Percentiles rank a stretch among this genome's conserved stretches.
phyloP scores from a whole-genome alignment of 192 early-diverging fungal species.

The Lunasporangiospora selenospora region DNA sequence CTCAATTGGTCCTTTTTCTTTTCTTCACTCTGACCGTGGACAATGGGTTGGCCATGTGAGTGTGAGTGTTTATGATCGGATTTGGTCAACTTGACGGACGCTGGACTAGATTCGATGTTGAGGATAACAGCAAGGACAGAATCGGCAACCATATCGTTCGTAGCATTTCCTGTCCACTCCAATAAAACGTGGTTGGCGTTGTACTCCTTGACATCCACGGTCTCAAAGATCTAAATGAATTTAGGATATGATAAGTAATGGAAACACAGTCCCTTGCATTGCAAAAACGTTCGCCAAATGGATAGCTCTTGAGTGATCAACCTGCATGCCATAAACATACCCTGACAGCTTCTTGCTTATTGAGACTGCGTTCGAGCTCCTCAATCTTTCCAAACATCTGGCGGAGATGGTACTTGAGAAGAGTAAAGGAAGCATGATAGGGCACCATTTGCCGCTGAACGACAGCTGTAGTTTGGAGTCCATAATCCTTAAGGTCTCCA shows the following conservation, averaged over 20 bases:
- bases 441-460: constrained; percentile 81
- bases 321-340: constrained; percentile 5
- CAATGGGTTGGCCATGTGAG: constrained; percentile 22
- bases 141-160: constrained; percentile 98
- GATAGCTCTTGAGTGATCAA: not conserved
- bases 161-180: constrained; percentile 90
- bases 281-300: not conserved
- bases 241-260: constrained; percentile 1
- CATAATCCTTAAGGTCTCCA: constrained; percentile 83
- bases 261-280: not conserved
- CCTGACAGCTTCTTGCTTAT: constrained; percentile 37
- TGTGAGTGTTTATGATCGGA: constrained; percentile 40
- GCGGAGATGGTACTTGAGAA: constrained; percentile 91
- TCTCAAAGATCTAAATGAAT: constrained; percentile 53
- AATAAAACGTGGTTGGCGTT: constrained; percentile 69
- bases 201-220: constrained; percentile 74
- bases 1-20: too few species aligned
- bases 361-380: constrained; percentile 48
- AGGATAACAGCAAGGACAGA: constrained; percentile 87
- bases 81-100: constrained; percentile 77
- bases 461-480: constrained; percentile 75
- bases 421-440: constrained; percentile 74
- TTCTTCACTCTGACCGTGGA: constrained; percentile 2
- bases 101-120: constrained; percentile 86
- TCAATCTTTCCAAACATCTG: constrained; percentile 90